phyloP scores from a whole-genome alignment of 441 rosid genomes.

The Adansonia grandidieri region DNA sequence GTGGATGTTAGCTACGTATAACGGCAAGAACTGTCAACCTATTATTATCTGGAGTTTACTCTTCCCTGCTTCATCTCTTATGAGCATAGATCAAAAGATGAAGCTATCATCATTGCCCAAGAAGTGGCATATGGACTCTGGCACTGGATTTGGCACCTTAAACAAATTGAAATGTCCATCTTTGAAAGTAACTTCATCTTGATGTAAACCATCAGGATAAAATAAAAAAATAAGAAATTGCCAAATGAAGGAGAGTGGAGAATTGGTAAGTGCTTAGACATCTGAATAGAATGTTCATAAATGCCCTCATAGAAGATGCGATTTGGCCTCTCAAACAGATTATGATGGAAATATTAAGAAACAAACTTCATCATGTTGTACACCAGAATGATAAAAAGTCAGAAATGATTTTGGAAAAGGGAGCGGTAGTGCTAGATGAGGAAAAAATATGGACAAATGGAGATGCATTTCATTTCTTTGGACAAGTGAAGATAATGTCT shows the following conservation, averaged over 20 bases:
- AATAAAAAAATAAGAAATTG: background rate
- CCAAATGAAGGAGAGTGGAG: background rate
- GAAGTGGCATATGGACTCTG: background rate
- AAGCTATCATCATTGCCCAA: background rate
- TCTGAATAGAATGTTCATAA: background rate
- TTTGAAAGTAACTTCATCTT: background rate
- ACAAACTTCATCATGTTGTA: background rate
- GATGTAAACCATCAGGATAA: background rate
- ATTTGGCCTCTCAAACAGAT: slow-evolving; percentile 14
- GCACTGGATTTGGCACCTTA: background rate
- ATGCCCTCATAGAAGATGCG: background rate
- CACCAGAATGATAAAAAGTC: background rate
- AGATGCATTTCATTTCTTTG: background rate
- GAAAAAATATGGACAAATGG: background rate
- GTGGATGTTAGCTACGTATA: background rate
- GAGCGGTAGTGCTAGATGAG: background rate
- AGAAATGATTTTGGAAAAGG: slow-evolving; percentile 6
- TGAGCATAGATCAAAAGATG: background rate
- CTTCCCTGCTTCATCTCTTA: background rate
- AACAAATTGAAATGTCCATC: background rate
- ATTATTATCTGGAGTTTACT: background rate
- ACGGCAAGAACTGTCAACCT: background rate
- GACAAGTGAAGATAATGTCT: background rate
- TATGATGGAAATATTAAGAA: background rate
- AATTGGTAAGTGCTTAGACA: background rate